These are phyloP conservation scores for Gyromitra esculenta DNA, from an alignment of 2,329 filamentous ascomycete genomes.

Conservation along the genomic window DNA sequence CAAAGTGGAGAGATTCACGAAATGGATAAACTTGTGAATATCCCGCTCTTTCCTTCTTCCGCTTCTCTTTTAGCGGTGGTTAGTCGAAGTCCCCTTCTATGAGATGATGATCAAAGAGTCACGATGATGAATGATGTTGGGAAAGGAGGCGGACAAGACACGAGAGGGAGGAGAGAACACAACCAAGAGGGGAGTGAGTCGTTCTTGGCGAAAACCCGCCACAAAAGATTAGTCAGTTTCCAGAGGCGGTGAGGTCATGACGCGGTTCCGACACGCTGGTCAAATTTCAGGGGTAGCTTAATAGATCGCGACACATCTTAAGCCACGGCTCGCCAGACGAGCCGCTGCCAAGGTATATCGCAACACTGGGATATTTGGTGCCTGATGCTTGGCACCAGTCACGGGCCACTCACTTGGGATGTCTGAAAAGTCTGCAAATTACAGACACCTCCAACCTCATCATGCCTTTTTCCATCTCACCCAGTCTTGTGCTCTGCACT, in stretches of 20 bases:
- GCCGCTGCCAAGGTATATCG: constrained; percentile 33
- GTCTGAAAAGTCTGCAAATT: constrained; percentile 27
- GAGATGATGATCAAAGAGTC: constrained; percentile 50
- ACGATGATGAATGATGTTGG: constrained; percentile 51
- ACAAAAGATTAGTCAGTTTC: constrained; percentile 37
- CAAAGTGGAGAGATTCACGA: constrained; percentile 52
- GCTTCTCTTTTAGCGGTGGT: constrained; percentile 51
- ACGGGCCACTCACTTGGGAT: constrained; percentile 2
- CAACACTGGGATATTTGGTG: constrained; percentile 22
- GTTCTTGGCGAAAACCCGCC: constrained; percentile 41
- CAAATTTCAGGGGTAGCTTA: constrained; percentile 36
- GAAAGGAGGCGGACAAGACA: constrained; percentile 50
- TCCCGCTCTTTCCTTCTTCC: constrained; percentile 51
- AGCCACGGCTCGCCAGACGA: constrained; percentile 3
- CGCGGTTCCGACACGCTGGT: constrained; percentile 39
- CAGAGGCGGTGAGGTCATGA: constrained; percentile 25
- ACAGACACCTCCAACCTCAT: constrained; percentile 28
- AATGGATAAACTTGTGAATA: constrained; percentile 51
- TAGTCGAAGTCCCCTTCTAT: constrained; percentile 51
- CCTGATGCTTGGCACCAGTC: constrained; percentile 24
- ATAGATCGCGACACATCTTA: constrained; percentile 11
- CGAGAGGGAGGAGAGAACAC: constrained; percentile 48
- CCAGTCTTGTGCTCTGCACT: constrained; percentile 3
- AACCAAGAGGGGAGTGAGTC: constrained; percentile 48
- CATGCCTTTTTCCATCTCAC: constrained; percentile 20